Conservation (phyloP, 805 yeast genomes). For the Zygosaccharomyces gambellarensis region DNA sequence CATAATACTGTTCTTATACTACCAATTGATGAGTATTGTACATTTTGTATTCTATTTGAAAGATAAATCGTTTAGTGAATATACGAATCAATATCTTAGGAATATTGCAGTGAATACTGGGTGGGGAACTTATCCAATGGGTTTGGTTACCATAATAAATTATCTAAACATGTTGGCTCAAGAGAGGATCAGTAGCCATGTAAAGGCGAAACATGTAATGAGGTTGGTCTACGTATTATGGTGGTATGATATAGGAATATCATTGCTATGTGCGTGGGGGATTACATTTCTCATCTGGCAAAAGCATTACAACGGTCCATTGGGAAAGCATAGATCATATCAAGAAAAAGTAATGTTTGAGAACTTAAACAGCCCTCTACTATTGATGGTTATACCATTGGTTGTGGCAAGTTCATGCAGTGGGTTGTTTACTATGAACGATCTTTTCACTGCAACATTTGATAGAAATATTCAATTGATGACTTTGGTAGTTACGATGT, state of each 20-base stretch:
- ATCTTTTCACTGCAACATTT: slow-evolving; percentile 41
- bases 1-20: slow-evolving; percentile 42
- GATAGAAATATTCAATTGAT: slow-evolving; percentile 39
- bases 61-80: slow-evolving; percentile 20
- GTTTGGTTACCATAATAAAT: slow-evolving; percentile 59
- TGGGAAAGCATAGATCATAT: slow-evolving; percentile 3
- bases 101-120: slow-evolving; percentile 52
- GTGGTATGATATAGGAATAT: slow-evolving; percentile 60
- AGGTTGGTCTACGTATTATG: slow-evolving; percentile 57
- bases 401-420: slow-evolving; percentile 77
- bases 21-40: slow-evolving; percentile 40
- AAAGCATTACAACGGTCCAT: slow-evolving; percentile 28
- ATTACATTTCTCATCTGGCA: slow-evolving; percentile 49
- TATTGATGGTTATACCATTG: slow-evolving; percentile 74
- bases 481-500: slow-evolving; percentile 48
- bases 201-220: slow-evolving; percentile 38
- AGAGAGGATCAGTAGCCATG: slow-evolving; percentile 7
- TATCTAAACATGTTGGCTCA: slow-evolving; percentile 46
- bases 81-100: slow-evolving; percentile 29
- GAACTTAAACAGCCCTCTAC: slow-evolving; percentile 50
- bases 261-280: slow-evolving; percentile 58
- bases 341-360: slow-evolving; percentile 31
- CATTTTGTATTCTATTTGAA: slow-evolving; percentile 36
- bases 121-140: slow-evolving; percentile 82
- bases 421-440: slow-evolving; percentile 42